Percentiles rank a stretch among this genome's conserved stretches.
Evolutionary conservation across 192 early-diverging fungal genomes (phyloP).

Genomic region (Globomyces pollinis-pini): DNA sequence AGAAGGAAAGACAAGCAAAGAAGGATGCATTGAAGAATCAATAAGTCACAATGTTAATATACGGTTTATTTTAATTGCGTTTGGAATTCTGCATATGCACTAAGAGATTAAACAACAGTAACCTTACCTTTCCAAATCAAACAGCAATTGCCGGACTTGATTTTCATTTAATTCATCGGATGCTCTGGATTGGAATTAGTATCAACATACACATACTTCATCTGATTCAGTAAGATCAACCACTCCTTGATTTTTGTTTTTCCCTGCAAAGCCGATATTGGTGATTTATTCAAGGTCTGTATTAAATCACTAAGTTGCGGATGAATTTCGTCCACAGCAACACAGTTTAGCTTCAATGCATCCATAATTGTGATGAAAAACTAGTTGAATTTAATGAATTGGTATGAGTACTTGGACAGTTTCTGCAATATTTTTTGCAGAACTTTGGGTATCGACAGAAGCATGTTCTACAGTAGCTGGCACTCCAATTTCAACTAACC

Average conservation of each 20-base stretch:
- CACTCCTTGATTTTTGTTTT: slow-evolving; percentile 79
- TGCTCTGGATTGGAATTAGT: too few relatives aligned
- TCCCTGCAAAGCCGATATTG: slow-evolving; percentile 70
- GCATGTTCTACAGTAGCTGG: slow-evolving; percentile 93
- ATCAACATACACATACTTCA: too few relatives aligned
- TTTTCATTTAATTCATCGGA: slow-evolving; percentile 76
- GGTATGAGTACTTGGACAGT: too few relatives aligned
- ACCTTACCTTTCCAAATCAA: slow-evolving; percentile 72
- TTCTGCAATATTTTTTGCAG: slow-evolving; percentile 10
- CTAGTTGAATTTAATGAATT: too few relatives aligned
- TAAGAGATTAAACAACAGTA: background rate
- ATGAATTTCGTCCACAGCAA: slow-evolving; percentile 86
- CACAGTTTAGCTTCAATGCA: slow-evolving; percentile 69
- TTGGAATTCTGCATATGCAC: slow-evolving; percentile 24
- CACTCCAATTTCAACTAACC: slow-evolving; percentile 85
- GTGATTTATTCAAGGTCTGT: slow-evolving; percentile 77
- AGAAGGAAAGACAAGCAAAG: too few relatives aligned
- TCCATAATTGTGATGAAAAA: slow-evolving; percentile 92
- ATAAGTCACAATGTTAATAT: too few relatives aligned
- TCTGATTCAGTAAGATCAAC: slow-evolving; percentile 80
- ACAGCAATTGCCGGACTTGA: slow-evolving; percentile 83
- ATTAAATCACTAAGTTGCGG: slow-evolving; percentile 79
- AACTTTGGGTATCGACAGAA: slow-evolving; percentile 22
- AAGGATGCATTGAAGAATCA: too few relatives aligned
- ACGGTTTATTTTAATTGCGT: slow-evolving; percentile 9